A percentile compares a stretch with the other conserved stretches of the same genome.
Conservation (phyloP, 1,139 yeast genomes). For the Hemisphaericaspora xylanilytica region DNA sequence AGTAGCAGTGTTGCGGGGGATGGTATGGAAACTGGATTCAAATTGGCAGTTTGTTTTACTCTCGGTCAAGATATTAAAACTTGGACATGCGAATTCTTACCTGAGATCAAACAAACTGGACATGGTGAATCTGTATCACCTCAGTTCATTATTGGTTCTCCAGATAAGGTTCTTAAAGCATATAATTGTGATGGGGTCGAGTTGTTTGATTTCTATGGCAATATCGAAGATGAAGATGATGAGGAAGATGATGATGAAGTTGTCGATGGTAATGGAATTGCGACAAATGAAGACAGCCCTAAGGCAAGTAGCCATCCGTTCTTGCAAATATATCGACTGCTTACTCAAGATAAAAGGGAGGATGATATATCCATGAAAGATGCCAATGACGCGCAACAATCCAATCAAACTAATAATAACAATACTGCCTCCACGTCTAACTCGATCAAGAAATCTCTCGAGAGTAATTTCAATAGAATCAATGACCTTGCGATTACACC, state of each 20-base stretch:
- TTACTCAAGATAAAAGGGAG: background rate
- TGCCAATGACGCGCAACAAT: constrained; percentile 7
- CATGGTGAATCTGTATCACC: constrained; percentile 29
- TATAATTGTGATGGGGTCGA: constrained; percentile 51
- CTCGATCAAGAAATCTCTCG: constrained; percentile 14
- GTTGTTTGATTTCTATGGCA: constrained; percentile 44
- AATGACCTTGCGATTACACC: constrained; percentile 64
- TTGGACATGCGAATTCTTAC: constrained; percentile 77
- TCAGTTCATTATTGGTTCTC: constrained; percentile 70
- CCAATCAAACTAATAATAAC: background rate
- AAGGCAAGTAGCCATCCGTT: background rate
- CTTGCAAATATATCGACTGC: background rate
- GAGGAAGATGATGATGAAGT: constrained; percentile 33
- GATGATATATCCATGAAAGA: constrained; percentile 16
- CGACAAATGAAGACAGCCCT: background rate
- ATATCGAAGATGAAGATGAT: constrained; percentile 28
- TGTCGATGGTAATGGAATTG: constrained; percentile 15
- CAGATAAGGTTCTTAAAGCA: constrained; percentile 68
- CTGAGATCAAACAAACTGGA: constrained; percentile 25
- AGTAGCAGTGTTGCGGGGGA: background rate
- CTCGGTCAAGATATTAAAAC: constrained; percentile 42
- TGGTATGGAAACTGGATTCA: constrained; percentile 12
- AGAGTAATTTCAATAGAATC: constrained; percentile 46
- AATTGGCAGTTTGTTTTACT: constrained; percentile 36
- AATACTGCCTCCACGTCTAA: constrained; percentile 1